These are phyloP conservation scores for Coemansia sp. DNA, from an alignment of 192 early-diverging fungal species.

Conservation along the genomic window DNA sequence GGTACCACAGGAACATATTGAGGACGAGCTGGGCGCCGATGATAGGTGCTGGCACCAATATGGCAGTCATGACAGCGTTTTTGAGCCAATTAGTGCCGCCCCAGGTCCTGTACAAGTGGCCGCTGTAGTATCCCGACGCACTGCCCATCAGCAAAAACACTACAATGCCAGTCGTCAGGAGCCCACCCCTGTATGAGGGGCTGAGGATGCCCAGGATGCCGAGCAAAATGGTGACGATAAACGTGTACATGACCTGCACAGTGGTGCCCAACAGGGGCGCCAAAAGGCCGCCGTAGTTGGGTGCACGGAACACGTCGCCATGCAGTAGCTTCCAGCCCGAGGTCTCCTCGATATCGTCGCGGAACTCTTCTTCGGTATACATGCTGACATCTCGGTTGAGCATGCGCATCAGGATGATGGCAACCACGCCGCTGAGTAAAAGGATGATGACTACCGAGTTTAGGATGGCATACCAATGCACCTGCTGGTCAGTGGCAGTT, in stretches of 20 bases:
- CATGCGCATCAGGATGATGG: constrained; percentile 67
- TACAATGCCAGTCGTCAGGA: constrained; percentile 56
- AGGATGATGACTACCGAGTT: constrained; percentile 67
- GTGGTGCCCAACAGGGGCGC: constrained; percentile 73
- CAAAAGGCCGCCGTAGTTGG: constrained; percentile 61
- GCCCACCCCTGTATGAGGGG: constrained; percentile 65
- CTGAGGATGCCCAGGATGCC: constrained; percentile 61
- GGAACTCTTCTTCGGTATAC: constrained; percentile 49
- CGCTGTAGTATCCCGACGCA: constrained; percentile 67
- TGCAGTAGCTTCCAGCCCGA: constrained; percentile 76
- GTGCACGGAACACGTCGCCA: constrained; percentile 74
- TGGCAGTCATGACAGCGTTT: constrained; percentile 64
- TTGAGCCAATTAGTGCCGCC: constrained; percentile 66
- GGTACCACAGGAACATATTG: constrained; percentile 85
- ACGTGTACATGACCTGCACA: constrained; percentile 64
- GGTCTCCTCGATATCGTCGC: constrained; percentile 68
- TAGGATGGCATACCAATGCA: constrained; percentile 70
- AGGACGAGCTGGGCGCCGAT: constrained; percentile 65
- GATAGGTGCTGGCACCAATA: constrained; percentile 59
- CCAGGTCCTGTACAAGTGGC: constrained; percentile 69
- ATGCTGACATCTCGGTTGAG: constrained; percentile 60
- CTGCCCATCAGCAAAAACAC: constrained; percentile 57
- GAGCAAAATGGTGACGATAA: constrained; percentile 54
- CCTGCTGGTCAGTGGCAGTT: constrained; percentile 45
- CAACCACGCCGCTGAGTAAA: constrained; percentile 64